Percentiles rank a stretch among this genome's conserved stretches.
phyloP scores from a whole-genome alignment of 768 basidiomycete species.

The Goffeauzyma gilvescens region DNA sequence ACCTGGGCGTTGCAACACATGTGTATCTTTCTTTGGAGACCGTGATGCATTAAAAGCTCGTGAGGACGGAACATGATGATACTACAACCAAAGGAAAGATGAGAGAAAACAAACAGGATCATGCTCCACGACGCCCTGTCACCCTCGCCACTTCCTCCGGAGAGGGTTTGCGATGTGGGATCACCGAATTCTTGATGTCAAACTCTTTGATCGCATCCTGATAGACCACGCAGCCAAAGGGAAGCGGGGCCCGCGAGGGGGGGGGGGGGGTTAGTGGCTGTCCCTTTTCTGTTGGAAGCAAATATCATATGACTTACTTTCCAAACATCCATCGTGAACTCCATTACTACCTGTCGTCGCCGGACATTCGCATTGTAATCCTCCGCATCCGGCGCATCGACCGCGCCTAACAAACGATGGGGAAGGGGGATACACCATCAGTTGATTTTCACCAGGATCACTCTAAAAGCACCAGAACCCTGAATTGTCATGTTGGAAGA shows the following conservation, averaged over 20 bases:
- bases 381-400: conserved; percentile 45
- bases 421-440: not conserved
- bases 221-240: no score
- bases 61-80: no score
- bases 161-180: conserved; percentile 55
- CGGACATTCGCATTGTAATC: conserved; percentile 36
- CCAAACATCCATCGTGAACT: conserved; percentile 83
- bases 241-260: no score
- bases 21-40: no score
- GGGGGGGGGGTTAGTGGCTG: not conserved
- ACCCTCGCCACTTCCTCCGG: conserved; percentile 5
- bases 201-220: conserved; percentile 78
- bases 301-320: conserved; percentile 39
- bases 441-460: no score
- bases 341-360: conserved; percentile 72
- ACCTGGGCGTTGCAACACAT: no score
- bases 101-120: no score
- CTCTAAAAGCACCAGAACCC: not conserved
- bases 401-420: conserved; percentile 35
- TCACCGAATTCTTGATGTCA: conserved; percentile 52
- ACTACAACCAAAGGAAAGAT: no score
- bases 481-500: not conserved
- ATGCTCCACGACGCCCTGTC: no score
- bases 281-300: not conserved
- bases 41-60: no score